Base-by-base conservation (phyloP, 1,284 basidiomycete species). In the Agaricales sp. region DNA sequence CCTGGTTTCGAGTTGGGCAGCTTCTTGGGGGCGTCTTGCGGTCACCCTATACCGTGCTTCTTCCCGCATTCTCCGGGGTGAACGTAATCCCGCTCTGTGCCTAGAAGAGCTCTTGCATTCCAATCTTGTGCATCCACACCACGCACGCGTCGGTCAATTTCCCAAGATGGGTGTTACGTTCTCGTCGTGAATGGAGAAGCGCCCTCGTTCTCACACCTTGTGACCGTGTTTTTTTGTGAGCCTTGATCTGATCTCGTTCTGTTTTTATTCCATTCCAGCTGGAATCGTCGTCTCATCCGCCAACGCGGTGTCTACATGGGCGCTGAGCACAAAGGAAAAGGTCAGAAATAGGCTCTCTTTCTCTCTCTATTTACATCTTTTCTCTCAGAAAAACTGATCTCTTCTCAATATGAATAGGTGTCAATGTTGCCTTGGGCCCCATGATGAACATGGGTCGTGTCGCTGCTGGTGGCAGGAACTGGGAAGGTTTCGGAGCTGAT, bases 401-500 rank as follows among this genome's bases (percentile, higher is more conserved):
- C 30, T 35, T n/a, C 11, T 35, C n/a, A 35, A 35, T n/a, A 11
- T n/a, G 30, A 11, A n/a, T 35, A 35, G 92, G 92, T 41, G 82
- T 85, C 50, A 77, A 94, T 58, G 71, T 84, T 44, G 78, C 77
- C 4, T 68, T 84, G 3, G 74, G 74, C 1, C 74, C 74, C 2
- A 74, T 74, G 79, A 85, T 84, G 80, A 87, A 87, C 58, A 70
- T 86, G 65, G 85, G 80, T 19, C 77, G 84, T 49, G 62, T 77
- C 30, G 73, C 79, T 1, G 68, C 74, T 55, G 81, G 75, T 2
- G 90, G 90, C 0, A 69, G 90, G 8, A 90, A 88, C 63, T 93
- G 87, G 87, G 89, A 93, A 68, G 87, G 86, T 4, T 91, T 88
- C 54, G 82, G 87, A 44, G 81, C 74, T 14, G 83, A 87, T 60